Conservation (phyloP, 108 stramenopile species). For the Epithemia pelagica region DNA sequence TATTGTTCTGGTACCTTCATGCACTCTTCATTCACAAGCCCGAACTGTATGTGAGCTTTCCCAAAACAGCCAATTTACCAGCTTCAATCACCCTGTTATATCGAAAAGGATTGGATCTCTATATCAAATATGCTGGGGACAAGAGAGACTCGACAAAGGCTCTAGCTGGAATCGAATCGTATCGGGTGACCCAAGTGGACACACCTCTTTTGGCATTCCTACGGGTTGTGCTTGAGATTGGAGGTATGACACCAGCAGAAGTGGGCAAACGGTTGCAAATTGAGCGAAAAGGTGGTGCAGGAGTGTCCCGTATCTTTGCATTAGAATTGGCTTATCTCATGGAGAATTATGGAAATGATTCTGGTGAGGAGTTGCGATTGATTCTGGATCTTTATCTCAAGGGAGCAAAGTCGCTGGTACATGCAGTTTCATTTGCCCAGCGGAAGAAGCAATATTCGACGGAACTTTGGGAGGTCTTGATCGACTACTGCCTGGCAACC, state of each 20-base stretch:
- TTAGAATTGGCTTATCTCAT: constrained; percentile 75
- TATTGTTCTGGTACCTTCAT: constrained; percentile 77
- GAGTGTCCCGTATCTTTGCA: constrained; percentile 46
- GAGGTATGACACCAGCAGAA: constrained; percentile 41
- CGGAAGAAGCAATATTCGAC: constrained; percentile 39
- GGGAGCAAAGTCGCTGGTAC: constrained; percentile 53
- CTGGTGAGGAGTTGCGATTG: constrained; percentile 34
- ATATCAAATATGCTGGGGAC: constrained; percentile 48
- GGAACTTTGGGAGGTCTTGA: constrained; percentile 59
- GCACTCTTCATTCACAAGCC: constrained; percentile 54
- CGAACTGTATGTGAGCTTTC: constrained; percentile 77
- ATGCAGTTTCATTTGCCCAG: constrained; percentile 71
- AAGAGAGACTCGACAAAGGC: constrained; percentile 26
- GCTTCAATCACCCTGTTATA: constrained; percentile 56
- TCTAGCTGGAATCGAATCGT: constrained; percentile 27
- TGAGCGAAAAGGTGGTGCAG: constrained; percentile 8
- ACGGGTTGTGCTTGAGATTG: constrained; percentile 63
- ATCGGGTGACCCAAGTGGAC: constrained; percentile 23
- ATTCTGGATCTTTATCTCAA: constrained; percentile 61
- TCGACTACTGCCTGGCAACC: constrained; percentile 42
- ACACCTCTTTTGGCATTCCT: constrained; percentile 66
- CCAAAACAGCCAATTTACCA: constrained; percentile 65
- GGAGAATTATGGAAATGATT: constrained; percentile 53
- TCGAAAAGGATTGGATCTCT: constrained; percentile 57
- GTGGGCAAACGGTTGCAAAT: constrained; percentile 19